Conservation (phyloP, 495 filamentous ascomycete genomes). For the Hypoxylon fragiforme region DNA sequence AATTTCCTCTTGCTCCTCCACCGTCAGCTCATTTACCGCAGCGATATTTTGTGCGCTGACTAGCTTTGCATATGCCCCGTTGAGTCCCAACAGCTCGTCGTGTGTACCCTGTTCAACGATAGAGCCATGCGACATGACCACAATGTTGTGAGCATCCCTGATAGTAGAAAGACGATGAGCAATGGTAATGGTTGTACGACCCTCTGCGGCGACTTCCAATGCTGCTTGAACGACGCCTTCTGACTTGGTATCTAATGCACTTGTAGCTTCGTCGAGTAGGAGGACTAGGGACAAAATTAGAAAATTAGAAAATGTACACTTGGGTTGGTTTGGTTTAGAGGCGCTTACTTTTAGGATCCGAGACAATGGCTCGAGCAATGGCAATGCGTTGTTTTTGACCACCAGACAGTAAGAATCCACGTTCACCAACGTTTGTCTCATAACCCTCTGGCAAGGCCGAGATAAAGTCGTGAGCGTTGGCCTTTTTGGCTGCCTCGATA, state of each 20-base stretch:
- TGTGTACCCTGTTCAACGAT: constrained; percentile 93
- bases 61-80: constrained; percentile 71
- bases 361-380: constrained; percentile 85
- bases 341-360: constrained; percentile 78
- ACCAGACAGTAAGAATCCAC: constrained; percentile 88
- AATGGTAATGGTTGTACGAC: constrained; percentile 95
- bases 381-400: constrained; percentile 95
- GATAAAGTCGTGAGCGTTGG: constrained; percentile 94
- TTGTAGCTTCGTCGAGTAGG: constrained; percentile 92
- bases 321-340: neutral
- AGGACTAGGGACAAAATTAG: constrained; percentile 57
- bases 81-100: constrained; percentile 62
- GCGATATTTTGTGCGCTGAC: constrained; percentile 81
- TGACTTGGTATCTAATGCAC: constrained; percentile 91
- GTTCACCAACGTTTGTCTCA: constrained; percentile 92
- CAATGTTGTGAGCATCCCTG: constrained; percentile 91
- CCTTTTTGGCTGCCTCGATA: constrained; percentile 79
- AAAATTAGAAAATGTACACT: neutral
- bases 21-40: constrained; percentile 59
- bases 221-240: constrained; percentile 95
- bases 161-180: constrained; percentile 95
- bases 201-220: constrained; percentile 80
- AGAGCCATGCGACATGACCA: constrained; percentile 80
- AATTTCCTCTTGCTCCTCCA: constrained; percentile 50
- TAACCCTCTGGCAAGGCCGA: constrained; percentile 82